Base-by-base conservation (phyloP, 352 stramenopile genomes). In the Phytophthora lateralis region DNA sequence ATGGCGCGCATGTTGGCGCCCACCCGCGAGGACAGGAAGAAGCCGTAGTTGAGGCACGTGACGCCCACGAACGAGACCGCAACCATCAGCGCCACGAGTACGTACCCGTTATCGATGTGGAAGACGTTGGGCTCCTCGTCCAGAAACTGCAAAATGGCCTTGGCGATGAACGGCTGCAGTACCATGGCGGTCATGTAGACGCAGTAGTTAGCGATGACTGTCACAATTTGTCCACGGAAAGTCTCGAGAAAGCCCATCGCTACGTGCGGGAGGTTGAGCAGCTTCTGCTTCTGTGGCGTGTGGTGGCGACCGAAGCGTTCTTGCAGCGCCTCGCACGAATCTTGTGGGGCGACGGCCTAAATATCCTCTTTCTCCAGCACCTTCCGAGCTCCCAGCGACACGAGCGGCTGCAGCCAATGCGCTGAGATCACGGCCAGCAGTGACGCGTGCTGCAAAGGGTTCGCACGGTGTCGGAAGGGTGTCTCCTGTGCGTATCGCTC, bases 1-100 rank as follows among this genome's bases (percentile, higher is more conserved):
- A 80, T 57, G n/a, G 62, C 49, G 8, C 73, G 74, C 47, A 74
- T 69, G 32, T 83, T 80, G 15, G 67, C 54, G 6, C 74, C 74
- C 0, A 76, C 55, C 29, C 72, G 69, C 2, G 65, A 74, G 2
- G 72, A 62, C 9, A 78, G 24, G 48, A 75, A 78, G 47, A 74
- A 76, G 24, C 60, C 66, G 55, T 75, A 80, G 57, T 78, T 74
- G 14, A 80, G 41, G 24, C 63, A 57, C 8, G 60, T 76, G 14
- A 78, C 50, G 1, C 45, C 60, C 1, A 74, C 53, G 6, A 77
- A 65, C 6, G 65, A 68, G 24, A 65, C 56, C 1, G 10, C 53
- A 10, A 55, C 42, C 56, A 77, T 67, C 1, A 75, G 18, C 6
- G 34, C 45, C 27, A 69, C 64, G 0, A 77, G 51, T 2, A 60